Conservation (phyloP, 2,329 filamentous ascomycete species). For the Paramyrothecium roridum region DNA sequence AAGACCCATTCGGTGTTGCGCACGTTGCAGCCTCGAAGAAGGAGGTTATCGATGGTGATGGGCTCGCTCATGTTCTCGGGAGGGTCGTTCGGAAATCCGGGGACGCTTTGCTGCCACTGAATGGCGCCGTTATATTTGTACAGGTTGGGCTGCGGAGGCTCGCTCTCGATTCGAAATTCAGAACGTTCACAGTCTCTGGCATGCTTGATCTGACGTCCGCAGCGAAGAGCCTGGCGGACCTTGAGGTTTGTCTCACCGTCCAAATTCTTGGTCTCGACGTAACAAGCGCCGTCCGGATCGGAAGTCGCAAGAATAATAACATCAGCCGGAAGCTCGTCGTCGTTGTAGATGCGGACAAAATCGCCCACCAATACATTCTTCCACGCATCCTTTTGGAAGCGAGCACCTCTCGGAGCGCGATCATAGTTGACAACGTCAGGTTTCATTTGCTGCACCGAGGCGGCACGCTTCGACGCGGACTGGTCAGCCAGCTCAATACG, state of each 20-base stretch:
- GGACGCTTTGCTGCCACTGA: constrained; percentile 75
- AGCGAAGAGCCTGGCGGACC: constrained; percentile 85
- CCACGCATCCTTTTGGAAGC: constrained; percentile 92
- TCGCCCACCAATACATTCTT: constrained; percentile 94
- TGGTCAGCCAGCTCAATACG: constrained; percentile 36
- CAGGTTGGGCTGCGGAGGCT: constrained; percentile 86
- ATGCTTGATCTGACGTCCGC: constrained; percentile 77
- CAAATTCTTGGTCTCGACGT: constrained; percentile 96
- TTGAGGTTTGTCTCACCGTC: constrained; percentile 98
- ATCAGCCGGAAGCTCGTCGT: constrained; percentile 93
- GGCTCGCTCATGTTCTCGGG: constrained; percentile 83
- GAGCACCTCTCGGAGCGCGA: constrained; percentile 63
- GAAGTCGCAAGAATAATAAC: constrained; percentile 90
- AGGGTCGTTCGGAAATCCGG: constrained; percentile 57
- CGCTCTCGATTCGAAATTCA: constrained; percentile 85
- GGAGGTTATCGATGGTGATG: constrained; percentile 89
- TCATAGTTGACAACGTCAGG: constrained; percentile 69
- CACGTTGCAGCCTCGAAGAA: constrained; percentile 88
- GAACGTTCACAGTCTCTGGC: constrained; percentile 89
- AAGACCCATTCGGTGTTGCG: constrained; percentile 96
- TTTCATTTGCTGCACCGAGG: constrained; percentile 42
- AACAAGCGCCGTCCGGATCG: constrained; percentile 90
- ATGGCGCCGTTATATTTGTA: constrained; percentile 93
- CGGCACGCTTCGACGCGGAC: constrained; percentile 27
- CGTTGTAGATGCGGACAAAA: constrained; percentile 93